phyloP scores from a whole-genome alignment of 352 stramenopile genomes.

The Globisporangium sylvaticum region DNA sequence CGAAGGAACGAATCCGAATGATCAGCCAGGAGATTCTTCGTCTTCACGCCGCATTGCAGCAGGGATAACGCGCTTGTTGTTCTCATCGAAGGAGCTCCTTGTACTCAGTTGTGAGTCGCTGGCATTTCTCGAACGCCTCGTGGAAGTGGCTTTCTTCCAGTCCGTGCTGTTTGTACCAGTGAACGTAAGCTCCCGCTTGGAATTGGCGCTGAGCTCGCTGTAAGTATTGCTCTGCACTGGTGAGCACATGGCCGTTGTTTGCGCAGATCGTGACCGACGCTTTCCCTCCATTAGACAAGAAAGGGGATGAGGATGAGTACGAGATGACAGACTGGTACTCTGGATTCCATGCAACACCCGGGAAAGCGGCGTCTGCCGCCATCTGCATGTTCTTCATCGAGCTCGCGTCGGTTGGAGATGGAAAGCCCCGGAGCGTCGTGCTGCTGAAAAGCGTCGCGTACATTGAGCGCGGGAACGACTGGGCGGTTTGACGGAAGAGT shows the following conservation, averaged over 20 bases:
- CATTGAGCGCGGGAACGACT: constrained; percentile 13
- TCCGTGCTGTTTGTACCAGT: constrained; percentile 45
- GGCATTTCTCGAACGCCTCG: constrained; percentile 26
- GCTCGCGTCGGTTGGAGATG: background rate
- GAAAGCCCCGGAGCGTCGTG: constrained; percentile 8
- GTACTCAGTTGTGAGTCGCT: constrained; percentile 23
- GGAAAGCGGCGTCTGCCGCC: constrained; percentile 8
- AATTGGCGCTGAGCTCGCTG: constrained; percentile 32
- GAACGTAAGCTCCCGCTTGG: constrained; percentile 28
- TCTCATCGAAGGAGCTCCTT: constrained; percentile 19
- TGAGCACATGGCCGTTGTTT: constrained; percentile 29
- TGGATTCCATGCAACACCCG: constrained; percentile 12
- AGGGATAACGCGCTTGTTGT: background rate
- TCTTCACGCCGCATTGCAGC: constrained; percentile 10
- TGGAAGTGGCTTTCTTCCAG: constrained; percentile 36
- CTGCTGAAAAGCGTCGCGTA: constrained; percentile 3
- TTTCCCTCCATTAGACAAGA: constrained; percentile 12
- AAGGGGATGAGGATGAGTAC: constrained; percentile 18
- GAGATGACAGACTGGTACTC: background rate
- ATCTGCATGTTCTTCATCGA: constrained; percentile 1
- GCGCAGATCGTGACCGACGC: constrained; percentile 23
- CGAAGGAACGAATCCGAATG: constrained; percentile 11
- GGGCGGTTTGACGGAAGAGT: constrained; percentile 14
- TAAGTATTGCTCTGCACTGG: constrained; percentile 29
- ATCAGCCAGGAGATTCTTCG: constrained; percentile 8